Base-by-base conservation (phyloP, 2,329 filamentous ascomycete species). In the Xylariaceae sp. region DNA sequence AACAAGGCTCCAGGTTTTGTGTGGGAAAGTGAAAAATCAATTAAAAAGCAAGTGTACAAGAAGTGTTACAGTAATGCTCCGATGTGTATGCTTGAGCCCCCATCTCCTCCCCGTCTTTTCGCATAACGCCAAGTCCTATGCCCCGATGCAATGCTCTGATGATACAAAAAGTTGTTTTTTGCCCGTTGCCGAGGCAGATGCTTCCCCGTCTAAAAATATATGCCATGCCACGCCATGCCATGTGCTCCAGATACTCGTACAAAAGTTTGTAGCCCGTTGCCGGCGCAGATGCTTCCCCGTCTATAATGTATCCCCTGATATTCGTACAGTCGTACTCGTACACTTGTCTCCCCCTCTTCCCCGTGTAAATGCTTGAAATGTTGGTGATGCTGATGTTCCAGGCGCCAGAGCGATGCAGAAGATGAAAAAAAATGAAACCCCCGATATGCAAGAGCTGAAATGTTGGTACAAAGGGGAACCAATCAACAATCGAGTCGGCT, bases 1-100 rank as follows among this genome's bases (percentile, higher is more conserved):
- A 55, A 66, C 55, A 55, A 66, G 48, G 49, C 17, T 53, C 35
- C 65, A 83, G 81, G 62, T 84, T 84, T 61, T 84, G 81, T 68
- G 80, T 84, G 47, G 80, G 80, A 66, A 82, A 82, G 66, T 82
- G 18, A 50, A 17, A 58, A 72, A 71, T 59, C 54, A 61, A 65
- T 59, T 48, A 23, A 41, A 30, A 47, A 23, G 13, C 52, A 57
- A 53, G 53, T 49, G 53, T 37, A 34, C 49, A 30, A 55, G 52
- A 49, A 45, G 5, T 45, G 41, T 15, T 45, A 13, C 41, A 45
- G 6, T 59, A 30, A 39, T 44, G 48, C 53, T 58, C 56, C 57
- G 59, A 34, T 55, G 53, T 68, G 62, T 66, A 65, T 57, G 18
- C 34, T 15, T 45, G 41, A 45, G 41, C 41, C 41, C 41, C 41